These are phyloP conservation scores for Diaporthe citri DNA, from an alignment of 2,329 filamentous ascomycete species.

Conservation along the genomic window DNA sequence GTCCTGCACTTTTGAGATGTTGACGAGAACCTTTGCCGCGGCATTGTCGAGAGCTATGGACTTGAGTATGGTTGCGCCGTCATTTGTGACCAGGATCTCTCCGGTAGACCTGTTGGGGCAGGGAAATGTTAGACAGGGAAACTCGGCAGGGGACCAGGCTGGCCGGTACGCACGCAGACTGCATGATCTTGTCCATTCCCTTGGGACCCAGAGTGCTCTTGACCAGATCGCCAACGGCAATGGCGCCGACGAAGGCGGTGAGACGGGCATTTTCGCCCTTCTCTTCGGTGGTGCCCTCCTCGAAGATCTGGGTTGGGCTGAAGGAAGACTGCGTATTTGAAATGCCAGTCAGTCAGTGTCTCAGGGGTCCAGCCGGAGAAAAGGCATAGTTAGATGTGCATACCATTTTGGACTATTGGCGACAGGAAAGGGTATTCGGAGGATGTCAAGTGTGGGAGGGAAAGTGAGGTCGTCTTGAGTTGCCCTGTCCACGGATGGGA, in stretches of 20 bases:
- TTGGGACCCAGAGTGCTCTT: conserved; percentile 98
- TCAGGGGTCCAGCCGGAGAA: background rate
- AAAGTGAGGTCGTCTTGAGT: background rate
- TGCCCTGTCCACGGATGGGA: background rate
- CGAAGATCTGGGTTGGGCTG: conserved; percentile 98
- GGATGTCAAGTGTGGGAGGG: background rate
- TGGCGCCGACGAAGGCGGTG: conserved; percentile 97
- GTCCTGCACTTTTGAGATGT: conserved; percentile 99
- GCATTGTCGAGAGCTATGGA: conserved; percentile 98
- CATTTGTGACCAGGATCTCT: conserved; percentile 98
- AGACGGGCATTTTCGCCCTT: conserved; percentile 99
- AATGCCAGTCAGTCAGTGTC: conserved; percentile 20
- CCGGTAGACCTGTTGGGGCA: conserved; percentile 79
- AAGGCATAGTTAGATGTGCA: background rate
- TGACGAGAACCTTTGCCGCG: conserved; percentile 97
- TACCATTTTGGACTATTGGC: conserved; percentile 35
- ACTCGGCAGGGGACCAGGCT: conserved; percentile 30
- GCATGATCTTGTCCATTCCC: conserved; percentile 98
- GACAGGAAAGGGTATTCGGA: too few species aligned
- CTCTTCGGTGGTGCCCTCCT: conserved; percentile 95
- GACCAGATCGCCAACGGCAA: conserved; percentile 95
- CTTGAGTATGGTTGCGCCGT: conserved; percentile 98
- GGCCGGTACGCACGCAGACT: conserved; percentile 80
- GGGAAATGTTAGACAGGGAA: conserved; percentile 36
- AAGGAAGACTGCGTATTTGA: conserved; percentile 64